These are phyloP conservation scores for Przewalskia tangutica DNA, from an alignment of 257 asterid genomes.

Conservation along the genomic window DNA sequence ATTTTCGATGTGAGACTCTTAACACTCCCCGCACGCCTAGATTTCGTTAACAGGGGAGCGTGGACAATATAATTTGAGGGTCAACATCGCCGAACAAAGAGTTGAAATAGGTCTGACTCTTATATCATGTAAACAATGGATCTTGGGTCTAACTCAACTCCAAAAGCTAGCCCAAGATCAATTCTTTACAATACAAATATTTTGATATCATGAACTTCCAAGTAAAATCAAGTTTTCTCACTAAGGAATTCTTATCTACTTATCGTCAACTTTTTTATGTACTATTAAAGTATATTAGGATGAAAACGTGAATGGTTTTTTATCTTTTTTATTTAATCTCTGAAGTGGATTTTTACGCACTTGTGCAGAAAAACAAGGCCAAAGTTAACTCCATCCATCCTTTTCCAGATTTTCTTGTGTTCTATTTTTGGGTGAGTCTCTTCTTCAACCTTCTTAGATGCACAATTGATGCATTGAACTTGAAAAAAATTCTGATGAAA, in stretches of 20 bases:
- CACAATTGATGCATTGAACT: background rate
- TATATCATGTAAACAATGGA: too few relatives aligned
- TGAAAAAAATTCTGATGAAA: background rate
- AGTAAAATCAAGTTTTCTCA: background rate
- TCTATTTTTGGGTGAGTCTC: constrained; percentile 67
- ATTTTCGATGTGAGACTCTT: too few relatives aligned
- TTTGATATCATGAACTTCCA: background rate
- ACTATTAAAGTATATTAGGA: background rate
- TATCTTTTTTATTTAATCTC: background rate
- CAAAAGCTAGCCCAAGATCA: too few relatives aligned
- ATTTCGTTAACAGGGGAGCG: too few relatives aligned
- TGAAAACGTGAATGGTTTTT: background rate
- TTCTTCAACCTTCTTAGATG: background rate
- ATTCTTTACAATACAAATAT: too few relatives aligned
- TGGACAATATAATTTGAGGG: too few relatives aligned
- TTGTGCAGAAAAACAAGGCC: constrained; percentile 67
- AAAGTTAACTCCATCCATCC: constrained; percentile 36
- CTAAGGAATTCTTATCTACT: background rate
- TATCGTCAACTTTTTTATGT: background rate
- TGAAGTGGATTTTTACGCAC: background rate
- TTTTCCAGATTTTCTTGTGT: constrained; percentile 64
- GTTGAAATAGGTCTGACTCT: too few relatives aligned
- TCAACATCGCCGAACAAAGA: too few relatives aligned
- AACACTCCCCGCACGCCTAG: too few relatives aligned
- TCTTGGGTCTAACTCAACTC: too few relatives aligned